These are phyloP conservation scores for Alternaria longipes DNA, from an alignment of 2,329 filamentous ascomycete genomes.

Conservation along the genomic window DNA sequence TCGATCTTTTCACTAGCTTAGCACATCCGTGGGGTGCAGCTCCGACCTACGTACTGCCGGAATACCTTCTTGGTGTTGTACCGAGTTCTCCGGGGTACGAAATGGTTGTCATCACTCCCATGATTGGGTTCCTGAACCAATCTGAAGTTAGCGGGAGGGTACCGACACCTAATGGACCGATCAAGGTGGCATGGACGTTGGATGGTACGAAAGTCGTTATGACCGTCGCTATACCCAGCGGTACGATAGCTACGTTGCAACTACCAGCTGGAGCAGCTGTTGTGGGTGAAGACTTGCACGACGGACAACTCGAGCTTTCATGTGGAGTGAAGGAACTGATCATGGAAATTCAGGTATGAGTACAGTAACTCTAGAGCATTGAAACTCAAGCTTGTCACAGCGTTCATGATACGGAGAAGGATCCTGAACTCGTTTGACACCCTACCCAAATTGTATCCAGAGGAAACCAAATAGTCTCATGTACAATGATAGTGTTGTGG, in stretches of 20 bases:
- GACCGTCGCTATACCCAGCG: neutral
- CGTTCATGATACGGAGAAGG: neutral
- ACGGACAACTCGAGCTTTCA: neutral
- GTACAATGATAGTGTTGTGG: neutral
- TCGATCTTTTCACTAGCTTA: slow-evolving; percentile 56
- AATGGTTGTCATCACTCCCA: slow-evolving; percentile 8
- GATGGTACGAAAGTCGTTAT: neutral
- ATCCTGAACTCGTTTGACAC: neutral
- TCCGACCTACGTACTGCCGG: slow-evolving; percentile 55
- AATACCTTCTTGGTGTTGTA: slow-evolving; percentile 28
- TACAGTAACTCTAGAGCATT: neutral
- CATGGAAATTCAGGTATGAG: neutral
- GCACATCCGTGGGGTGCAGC: slow-evolving; percentile 58
- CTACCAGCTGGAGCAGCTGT: neutral
- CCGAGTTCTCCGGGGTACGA: slow-evolving; percentile 21
- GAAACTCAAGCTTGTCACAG: neutral
- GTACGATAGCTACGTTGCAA: neutral
- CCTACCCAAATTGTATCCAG: too few relatives aligned
- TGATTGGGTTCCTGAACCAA: neutral
- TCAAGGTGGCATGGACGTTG: neutral
- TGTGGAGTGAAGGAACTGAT: neutral
- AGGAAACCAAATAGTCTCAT: neutral
- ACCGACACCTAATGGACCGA: neutral
- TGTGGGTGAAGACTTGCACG: neutral
- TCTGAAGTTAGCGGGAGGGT: neutral